Percentiles rank a stretch among this genome's conserved stretches.
Conservation (phyloP, 2,329 filamentous ascomycete genomes). For the Epichloe baconii region DNA sequence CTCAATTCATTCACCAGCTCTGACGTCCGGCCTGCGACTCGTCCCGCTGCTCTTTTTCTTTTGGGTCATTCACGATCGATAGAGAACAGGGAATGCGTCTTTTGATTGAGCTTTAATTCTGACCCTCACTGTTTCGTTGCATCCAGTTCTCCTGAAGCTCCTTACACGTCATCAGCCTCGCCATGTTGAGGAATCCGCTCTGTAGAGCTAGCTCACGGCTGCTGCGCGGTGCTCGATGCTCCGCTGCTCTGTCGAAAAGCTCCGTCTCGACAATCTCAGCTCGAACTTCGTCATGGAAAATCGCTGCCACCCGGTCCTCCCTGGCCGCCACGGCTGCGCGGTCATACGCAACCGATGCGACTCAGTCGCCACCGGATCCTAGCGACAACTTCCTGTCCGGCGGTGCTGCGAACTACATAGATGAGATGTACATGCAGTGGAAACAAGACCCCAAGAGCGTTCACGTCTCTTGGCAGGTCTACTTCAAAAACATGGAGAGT, state of each 20-base stretch:
- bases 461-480: conserved; percentile 96
- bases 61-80: conserved; percentile 14
- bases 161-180: conserved; percentile 15
- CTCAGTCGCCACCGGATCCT: conserved; percentile 51
- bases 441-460: conserved; percentile 86
- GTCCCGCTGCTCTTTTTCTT: conserved; percentile 37
- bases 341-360: conserved; percentile 40
- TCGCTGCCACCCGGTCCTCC: conserved; percentile 33
- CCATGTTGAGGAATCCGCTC: conserved; percentile 61
- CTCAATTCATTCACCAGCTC: neutral
- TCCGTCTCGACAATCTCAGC: conserved; percentile 28
- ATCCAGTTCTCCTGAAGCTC: conserved; percentile 4
- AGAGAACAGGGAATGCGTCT: conserved; percentile 20
- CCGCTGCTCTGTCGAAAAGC: conserved; percentile 24
- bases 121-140: conserved; percentile 9
- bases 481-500: conserved; percentile 98
- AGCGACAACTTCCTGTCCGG: conserved; percentile 95
- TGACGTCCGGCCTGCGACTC: conserved; percentile 23
- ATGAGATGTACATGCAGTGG: conserved; percentile 99
- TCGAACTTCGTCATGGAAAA: conserved; percentile 29
- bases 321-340: conserved; percentile 36
- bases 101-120: conserved; percentile 9
- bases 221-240: conserved; percentile 39
- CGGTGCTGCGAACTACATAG: conserved; percentile 96
- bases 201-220: conserved; percentile 53